Evolutionary conservation across 1,284 basidiomycete species (phyloP).

Genomic region (Golubevia pallescens): DNA sequence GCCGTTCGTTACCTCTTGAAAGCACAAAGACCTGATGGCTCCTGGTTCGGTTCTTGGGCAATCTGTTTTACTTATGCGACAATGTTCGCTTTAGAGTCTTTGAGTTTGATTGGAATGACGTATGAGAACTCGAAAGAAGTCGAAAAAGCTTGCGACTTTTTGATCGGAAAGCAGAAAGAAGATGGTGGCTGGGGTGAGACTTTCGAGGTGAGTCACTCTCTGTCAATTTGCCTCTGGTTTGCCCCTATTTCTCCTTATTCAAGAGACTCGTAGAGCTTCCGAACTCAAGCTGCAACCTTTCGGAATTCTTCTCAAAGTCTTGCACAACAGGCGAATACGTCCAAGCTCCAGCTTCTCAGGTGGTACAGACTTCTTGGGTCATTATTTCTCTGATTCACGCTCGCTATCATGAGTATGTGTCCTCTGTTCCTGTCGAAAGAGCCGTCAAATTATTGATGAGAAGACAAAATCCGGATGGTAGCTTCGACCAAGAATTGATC

Average conservation of each 20-base stretch:
- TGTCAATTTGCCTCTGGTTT: not conserved
- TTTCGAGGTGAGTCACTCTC: slow-evolving; percentile 20
- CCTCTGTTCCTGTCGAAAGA: slow-evolving; percentile 37
- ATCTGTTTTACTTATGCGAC: slow-evolving; percentile 63
- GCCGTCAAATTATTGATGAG: slow-evolving; percentile 51
- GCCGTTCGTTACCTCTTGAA: slow-evolving; percentile 48
- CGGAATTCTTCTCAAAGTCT: slow-evolving; percentile 20
- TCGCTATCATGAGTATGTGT: slow-evolving; percentile 24
- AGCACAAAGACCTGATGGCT: slow-evolving; percentile 49
- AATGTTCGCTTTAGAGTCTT: slow-evolving; percentile 59
- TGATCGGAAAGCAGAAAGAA: slow-evolving; percentile 50
- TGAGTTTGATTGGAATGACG: slow-evolving; percentile 41
- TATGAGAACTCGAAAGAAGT: slow-evolving; percentile 46
- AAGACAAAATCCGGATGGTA: slow-evolving; percentile 50
- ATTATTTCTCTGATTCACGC: slow-evolving; percentile 58
- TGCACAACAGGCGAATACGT: slow-evolving; percentile 52
- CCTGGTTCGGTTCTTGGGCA: slow-evolving; percentile 62
- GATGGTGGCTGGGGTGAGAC: slow-evolving; percentile 62
- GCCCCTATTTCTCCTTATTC: not conserved
- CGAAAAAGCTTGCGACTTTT: slow-evolving; percentile 43
- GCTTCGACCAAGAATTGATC: slow-evolving; percentile 59
- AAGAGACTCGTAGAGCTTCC: not conserved
- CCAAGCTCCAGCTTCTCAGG: slow-evolving; percentile 40
- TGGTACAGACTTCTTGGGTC: slow-evolving; percentile 61
- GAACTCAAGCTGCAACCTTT: not conserved